Percentiles rank a stretch among this genome's conserved stretches.
Conservation (phyloP, 495 filamentous ascomycete species). For the Penicillium roqueforti region DNA sequence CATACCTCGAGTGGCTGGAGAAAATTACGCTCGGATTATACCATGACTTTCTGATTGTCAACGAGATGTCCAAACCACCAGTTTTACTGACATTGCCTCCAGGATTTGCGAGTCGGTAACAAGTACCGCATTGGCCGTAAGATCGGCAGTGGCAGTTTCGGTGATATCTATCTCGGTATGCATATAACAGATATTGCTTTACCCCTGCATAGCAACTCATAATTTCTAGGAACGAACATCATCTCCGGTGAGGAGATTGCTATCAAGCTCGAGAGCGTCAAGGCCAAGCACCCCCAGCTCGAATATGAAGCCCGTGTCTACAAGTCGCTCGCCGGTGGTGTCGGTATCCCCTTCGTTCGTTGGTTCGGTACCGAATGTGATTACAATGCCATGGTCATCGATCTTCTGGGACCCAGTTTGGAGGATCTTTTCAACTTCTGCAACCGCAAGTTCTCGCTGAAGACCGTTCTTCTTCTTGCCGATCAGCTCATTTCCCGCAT, state of each 20-base stretch:
- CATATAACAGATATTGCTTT: not conserved
- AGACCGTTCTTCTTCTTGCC: constrained; percentile 97
- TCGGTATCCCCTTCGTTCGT: constrained; percentile 98
- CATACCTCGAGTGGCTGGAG: not conserved
- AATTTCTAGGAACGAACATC: constrained; percentile 81
- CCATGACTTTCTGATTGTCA: too few species aligned
- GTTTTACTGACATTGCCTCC: constrained; percentile 18
- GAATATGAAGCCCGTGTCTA: constrained; percentile 99
- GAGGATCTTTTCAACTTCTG: constrained; percentile 99
- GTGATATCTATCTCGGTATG: constrained; percentile 96
- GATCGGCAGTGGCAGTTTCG: constrained; percentile 97
- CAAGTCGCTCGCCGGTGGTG: constrained; percentile 97
- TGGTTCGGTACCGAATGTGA: constrained; percentile 99
- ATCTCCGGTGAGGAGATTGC: constrained; percentile 99
- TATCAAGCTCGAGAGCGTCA: constrained; percentile 99
- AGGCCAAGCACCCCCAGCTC: constrained; percentile 98
- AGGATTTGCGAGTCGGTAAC: constrained; percentile 99
- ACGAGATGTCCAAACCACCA: not conserved
- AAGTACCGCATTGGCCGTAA: constrained; percentile 99
- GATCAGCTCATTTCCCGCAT: constrained; percentile 99
- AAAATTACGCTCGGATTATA: not conserved
- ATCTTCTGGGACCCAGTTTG: constrained; percentile 93
- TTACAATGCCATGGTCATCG: constrained; percentile 99
- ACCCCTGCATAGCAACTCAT: constrained; percentile 3
- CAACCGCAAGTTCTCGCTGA: constrained; percentile 99